Conservation (phyloP, 2,329 filamentous ascomycete species). For the Helicocarpus griseus region DNA sequence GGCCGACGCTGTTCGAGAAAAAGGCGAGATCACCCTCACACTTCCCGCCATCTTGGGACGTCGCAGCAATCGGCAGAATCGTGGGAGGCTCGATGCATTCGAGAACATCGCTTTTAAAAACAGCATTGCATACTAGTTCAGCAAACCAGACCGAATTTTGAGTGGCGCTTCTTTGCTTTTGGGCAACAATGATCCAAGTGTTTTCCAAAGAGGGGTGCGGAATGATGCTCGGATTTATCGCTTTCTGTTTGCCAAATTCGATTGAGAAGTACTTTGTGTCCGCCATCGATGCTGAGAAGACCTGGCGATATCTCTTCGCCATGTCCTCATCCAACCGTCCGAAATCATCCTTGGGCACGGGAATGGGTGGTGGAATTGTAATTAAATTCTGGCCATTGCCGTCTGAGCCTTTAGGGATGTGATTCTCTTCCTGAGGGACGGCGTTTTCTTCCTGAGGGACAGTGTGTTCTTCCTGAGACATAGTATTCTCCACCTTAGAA, state of each 20-base stretch:
- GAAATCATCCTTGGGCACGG: not conserved
- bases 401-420: not conserved
- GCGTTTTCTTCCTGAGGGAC: not conserved
- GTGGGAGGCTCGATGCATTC: slow-evolving; percentile 34
- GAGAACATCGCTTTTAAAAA: slow-evolving; percentile 31
- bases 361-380: not conserved
- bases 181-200: slow-evolving; percentile 45
- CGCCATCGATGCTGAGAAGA: slow-evolving; percentile 40
- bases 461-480: not conserved
- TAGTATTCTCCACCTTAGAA: not conserved
- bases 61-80: slow-evolving; percentile 40
- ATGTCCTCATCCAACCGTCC: slow-evolving; percentile 4
- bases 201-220: slow-evolving; percentile 42
- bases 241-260: slow-evolving; percentile 33
- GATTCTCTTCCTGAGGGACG: not conserved
- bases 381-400: not conserved
- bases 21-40: slow-evolving; percentile 38
- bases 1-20: slow-evolving; percentile 40
- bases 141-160: slow-evolving; percentile 26
- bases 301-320: slow-evolving; percentile 17
- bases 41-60: slow-evolving; percentile 30
- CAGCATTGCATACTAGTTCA: slow-evolving; percentile 43
- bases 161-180: slow-evolving; percentile 27
- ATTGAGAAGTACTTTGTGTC: slow-evolving; percentile 43
- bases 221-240: slow-evolving; percentile 49